Evolutionary conservation across 1,284 basidiomycete genomes (phyloP), one percentile per base, ranked within the genome.

Genomic region (Gomphus sp.): DNA sequence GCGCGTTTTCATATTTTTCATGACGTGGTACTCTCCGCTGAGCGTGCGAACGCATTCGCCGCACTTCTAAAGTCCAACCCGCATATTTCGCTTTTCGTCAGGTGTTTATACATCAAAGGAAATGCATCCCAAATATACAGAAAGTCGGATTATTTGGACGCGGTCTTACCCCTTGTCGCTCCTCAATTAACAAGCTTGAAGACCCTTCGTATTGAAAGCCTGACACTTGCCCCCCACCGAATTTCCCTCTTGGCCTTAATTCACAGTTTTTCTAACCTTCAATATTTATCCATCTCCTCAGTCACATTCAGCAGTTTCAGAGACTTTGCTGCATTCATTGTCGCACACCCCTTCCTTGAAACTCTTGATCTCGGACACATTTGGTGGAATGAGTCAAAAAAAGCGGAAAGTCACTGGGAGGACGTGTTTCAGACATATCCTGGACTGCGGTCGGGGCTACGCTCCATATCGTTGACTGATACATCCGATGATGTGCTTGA

Each of bases 1-100:
- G 63, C 72, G 22, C 71, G 70, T 11, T 70, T 66, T 58, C 72
- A 74, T 62, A 67, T 74, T 55, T 74, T 73, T 63, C 62, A 65
- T 25, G 61, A 63, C 25, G 61, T 73, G 48, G 64, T 67, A 25
- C 41, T 55, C 37, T 31, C 53, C 16, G 18, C 34, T 34, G 14
- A 25, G 8, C 16, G 16, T 45, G 22, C 43, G 16, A n/a, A 34
- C 10, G 53, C 53, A 2, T 45, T 55, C 31, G 39, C 28, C 22
- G 31, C 11, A 4, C 25, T 45, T 7, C 41, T 55, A 16, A 10
- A 22, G 10, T 12, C 28, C 7, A 45, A 14, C 25, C 53, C 53
- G 33, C 41, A 45, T 16, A 16, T 55, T 45, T 25, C 53, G n/a
- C 33, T 14, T 25, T 34, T 45, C 5, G 41, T 55, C 28, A 25